Evolutionary conservation across 2,329 filamentous ascomycete genomes (phyloP), one percentile per base, ranked within the genome.

Genomic region (Dactylonectria estremocensis): DNA sequence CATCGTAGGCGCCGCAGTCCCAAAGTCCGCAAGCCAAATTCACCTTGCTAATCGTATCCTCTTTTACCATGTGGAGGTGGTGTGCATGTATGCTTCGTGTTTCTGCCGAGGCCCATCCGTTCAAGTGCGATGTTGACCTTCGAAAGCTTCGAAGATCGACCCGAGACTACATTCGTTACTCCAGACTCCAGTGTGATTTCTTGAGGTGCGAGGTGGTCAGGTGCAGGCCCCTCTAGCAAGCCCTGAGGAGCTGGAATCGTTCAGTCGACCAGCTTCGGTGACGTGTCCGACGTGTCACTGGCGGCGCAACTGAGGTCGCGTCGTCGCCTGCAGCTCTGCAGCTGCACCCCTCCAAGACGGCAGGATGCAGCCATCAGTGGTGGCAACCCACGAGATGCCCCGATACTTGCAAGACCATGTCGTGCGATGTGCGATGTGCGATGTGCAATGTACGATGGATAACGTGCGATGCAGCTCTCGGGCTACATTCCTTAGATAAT

Each of bases 201-300:
- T 45, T 53, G 35, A 45, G 31, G 55, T 33, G n/a, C 24, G 35
- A 43, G 55, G 14, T 3, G 14, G 24, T 52, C 28, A 14, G 49
- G 6, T 33, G 33, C 49, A 31, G 49, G 49, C 16, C n/a, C 5
- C 14, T 13, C 53, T 45, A 58, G 37, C n/a, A 64, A n/a, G 31
- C 50, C 49, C 54, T 55, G 24, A 10, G 16, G 14, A 52, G 37
- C 18, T 40, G 45, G 50, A 49, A 50, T 61, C 54, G 31, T 20
- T 57, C 28, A 37, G 48, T 43, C 49, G 63, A 37, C 52, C 48
- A 56, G 45, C 45, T 62, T 55, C 57, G 66, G 64, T 69, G 69
- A 71, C 64, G 66, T 67, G 64, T 71, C 64, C 65, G 66, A 72
- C 70, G 70, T 70, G 70, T 72, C 68, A 71, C 56, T 52, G 63